Percentiles rank a stretch among this genome's conserved stretches.
phyloP scores from a whole-genome alignment of 2,329 filamentous ascomycete genomes.

The Westerdykella ornata region DNA sequence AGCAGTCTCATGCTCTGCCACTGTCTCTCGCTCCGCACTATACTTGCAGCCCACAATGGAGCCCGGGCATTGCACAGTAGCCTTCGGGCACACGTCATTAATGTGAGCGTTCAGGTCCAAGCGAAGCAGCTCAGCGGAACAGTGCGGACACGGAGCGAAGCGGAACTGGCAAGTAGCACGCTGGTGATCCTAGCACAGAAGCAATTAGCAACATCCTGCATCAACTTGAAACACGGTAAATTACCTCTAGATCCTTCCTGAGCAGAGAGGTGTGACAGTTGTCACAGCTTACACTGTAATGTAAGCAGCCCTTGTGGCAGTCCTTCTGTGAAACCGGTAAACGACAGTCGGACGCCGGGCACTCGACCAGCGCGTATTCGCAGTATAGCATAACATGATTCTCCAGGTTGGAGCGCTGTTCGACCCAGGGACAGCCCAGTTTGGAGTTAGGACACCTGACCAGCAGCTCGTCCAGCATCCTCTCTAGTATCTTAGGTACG shows the following conservation, averaged over 20 bases:
- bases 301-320: conserved; percentile 48
- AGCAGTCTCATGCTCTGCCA: conserved; percentile 36
- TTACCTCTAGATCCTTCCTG: conserved; percentile 49
- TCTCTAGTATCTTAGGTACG: conserved; percentile 51
- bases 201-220: conserved; percentile 27
- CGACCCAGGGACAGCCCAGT: conserved; percentile 49
- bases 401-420: conserved; percentile 52
- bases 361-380: conserved; percentile 49
- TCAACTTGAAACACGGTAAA: conserved; percentile 1
- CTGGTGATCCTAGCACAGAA: conserved; percentile 37
- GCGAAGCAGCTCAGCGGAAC: conserved; percentile 37
- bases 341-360: conserved; percentile 46
- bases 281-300: conserved; percentile 48
- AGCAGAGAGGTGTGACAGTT: conserved; percentile 49
- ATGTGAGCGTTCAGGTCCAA: conserved; percentile 40
- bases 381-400: conserved; percentile 57
- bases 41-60: conserved; percentile 40
- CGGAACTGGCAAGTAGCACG: conserved; percentile 48
- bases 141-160: conserved; percentile 40
- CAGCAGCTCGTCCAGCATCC: conserved; percentile 56
- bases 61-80: conserved; percentile 41
- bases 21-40: conserved; percentile 34
- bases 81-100: conserved; percentile 38
- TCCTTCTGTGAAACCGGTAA: conserved; percentile 51
- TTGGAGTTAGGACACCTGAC: conserved; percentile 53